Evolutionary conservation across 2,329 filamentous ascomycete species (phyloP).

Genomic region (Colletotrichum coccodes): DNA sequence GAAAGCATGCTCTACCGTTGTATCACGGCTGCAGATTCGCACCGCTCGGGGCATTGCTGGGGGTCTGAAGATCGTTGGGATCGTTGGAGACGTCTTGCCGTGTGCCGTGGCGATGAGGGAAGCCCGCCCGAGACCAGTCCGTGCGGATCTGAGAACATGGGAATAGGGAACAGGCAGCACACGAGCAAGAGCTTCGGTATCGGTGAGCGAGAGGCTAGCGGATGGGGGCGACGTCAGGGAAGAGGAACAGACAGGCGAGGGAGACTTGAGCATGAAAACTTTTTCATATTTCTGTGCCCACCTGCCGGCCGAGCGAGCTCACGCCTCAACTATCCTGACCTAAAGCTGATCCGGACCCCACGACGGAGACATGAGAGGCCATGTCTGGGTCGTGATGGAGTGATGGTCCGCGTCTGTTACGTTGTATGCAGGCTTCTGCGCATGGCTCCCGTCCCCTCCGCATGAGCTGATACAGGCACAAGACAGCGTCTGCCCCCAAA

Average conservation of each 20-base stretch:
- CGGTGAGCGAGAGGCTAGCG: background rate
- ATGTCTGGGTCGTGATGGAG: background rate
- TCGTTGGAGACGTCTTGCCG: slow-evolving; percentile 21
- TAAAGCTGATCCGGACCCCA: background rate
- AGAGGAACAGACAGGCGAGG: background rate
- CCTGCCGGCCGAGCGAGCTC: background rate
- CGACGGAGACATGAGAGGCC: background rate
- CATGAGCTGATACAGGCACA: slow-evolving; percentile 16
- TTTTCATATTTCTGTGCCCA: background rate
- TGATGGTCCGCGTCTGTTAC: background rate
- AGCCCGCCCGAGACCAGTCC: slow-evolving; percentile 26
- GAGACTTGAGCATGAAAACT: background rate
- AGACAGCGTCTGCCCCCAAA: background rate
- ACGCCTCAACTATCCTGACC: background rate
- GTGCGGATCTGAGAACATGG: slow-evolving; percentile 30
- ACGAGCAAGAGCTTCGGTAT: background rate
- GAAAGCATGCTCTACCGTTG: slow-evolving; percentile 10
- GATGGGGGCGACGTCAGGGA: background rate
- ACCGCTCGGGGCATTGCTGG: slow-evolving; percentile 23
- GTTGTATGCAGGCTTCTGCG: background rate
- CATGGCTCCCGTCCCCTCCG: background rate
- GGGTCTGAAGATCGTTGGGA: slow-evolving; percentile 20
- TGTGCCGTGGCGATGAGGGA: slow-evolving; percentile 25
- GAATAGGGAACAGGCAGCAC: background rate
- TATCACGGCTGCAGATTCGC: slow-evolving; percentile 12